Conservation (phyloP, 768 basidiomycete genomes). For the Calvatia gigantea region DNA sequence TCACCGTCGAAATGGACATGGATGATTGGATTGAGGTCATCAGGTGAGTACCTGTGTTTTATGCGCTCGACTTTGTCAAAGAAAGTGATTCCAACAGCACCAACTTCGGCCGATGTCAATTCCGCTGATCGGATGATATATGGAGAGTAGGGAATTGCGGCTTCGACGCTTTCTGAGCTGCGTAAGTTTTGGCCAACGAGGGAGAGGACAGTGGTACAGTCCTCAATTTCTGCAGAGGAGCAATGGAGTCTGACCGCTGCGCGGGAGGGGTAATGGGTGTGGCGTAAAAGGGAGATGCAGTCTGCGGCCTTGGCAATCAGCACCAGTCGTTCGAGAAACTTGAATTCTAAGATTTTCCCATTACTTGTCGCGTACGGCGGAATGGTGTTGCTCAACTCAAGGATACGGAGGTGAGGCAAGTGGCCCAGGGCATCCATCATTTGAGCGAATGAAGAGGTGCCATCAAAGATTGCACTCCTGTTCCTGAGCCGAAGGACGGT, state of each 20-base stretch:
- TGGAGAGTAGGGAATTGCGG: not conserved
- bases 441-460: not conserved
- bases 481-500: not conserved
- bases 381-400: not conserved
- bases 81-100: not conserved
- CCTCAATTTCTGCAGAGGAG: not conserved
- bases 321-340: not conserved
- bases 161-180: not conserved
- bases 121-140: not conserved
- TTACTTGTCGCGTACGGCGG: not conserved
- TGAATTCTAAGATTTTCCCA: not conserved
- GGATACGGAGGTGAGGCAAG: conserved; percentile 3
- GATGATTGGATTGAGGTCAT: not conserved
- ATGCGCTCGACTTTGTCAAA: not conserved
- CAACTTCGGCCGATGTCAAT: not conserved
- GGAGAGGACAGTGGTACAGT: not conserved
- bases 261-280: conserved; percentile 2
- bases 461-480: not conserved
- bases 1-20: not conserved
- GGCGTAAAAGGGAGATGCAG: not conserved
- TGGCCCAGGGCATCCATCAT: conserved; percentile 3
- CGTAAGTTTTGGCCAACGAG: not conserved
- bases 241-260: not conserved
- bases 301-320: not conserved
- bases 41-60: not conserved